Base-by-base conservation (phyloP, 306 rosid species). In the Delonix regia region DNA sequence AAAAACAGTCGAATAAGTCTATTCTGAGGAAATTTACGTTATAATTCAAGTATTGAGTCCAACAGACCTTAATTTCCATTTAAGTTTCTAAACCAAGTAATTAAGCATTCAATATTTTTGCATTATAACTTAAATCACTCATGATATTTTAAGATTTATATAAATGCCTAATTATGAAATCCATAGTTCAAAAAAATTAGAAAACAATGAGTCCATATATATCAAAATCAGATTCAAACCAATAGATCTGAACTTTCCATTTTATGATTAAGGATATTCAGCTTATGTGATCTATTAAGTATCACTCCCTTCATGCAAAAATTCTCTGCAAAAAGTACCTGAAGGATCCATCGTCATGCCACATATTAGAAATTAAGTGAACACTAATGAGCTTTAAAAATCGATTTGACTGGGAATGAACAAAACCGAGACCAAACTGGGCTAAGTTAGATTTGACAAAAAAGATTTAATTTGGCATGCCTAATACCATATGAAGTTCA, bases 311-410 rank as follows among this genome's bases (percentile, higher is more conserved):
- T 82, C 19, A 76, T 78, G 16, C 27, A 4, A 8, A 60, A 60
- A 41, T 69, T 76, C 49, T 74, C 85, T 36, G 51, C n/a, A 24
- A 75, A 75, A 49, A 69, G 73, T 6, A 81, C 81, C 85, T 80
- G 2, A 42, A 42, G 3, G 24, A 25, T 13, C 2, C 27, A 27
- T 25, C 25, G 15, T 39, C 71, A 41, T 15, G 13, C 28, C 7
- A 48, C 21, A 48, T 48, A 16, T 48, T 48, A 2, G 53, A 47
- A 11, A 27, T 69, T 11, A 15, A 70, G n/a, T 42, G 3, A 56
- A 25, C 2, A 57, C 41, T 48, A 48, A 48, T 48, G 53, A 48
- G 7, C 21, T 13, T 45, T n/a, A n/a, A n/a, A n/a, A n/a, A n/a
- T n/a, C n/a, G n/a, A n/a, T n/a, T n/a, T n/a, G n/a, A n/a, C n/a